Base-by-base conservation (phyloP, 148 eudicot species). In the Nyssa sinensis region DNA sequence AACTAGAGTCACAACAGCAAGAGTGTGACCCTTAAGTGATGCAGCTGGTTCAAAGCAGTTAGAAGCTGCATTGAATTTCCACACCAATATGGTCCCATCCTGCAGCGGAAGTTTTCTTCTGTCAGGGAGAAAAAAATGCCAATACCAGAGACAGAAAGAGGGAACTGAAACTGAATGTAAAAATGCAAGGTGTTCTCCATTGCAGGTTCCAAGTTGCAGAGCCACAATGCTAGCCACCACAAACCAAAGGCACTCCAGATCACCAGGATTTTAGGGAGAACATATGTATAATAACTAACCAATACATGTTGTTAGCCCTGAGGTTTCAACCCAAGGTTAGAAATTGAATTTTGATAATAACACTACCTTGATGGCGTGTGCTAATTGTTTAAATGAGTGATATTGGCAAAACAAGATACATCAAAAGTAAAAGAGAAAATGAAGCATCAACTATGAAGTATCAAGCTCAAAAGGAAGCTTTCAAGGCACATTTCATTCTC, bases 1-100 rank as follows among this genome's bases (percentile, higher is more conserved):
- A 64, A 89, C 91, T 80, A 95, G 79, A 25, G 97, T 85, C 64
- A 95, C 89, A 41, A 95, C 99, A 49, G 94, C 81, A 44, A 74
- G 88, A 23, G 88, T 88, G 80, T 95, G 99, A 41, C 99, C 98
- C 62, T 66, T 66, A 35, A 95, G 88, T 69, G 93, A 79, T 59
- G 94, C 97, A 74, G 94, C 97, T 66, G 99, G 98, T 81, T 95
- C 98, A 86, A 95, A 95, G 74, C 82, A 77, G 83, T 87, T 93
- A 44, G 88, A 72, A 19, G 84, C 80, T 13, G 87, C 84, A 85
- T 91, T 95, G 72, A 84, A 92, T 84, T 86, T 95, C 99, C 99
- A 95, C 0, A 90, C 99, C 84, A 95, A 80, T 77, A 95, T 91
- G 14, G 80, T 74, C 70, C 97, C 99, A 62, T 95, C 98, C 98